Base-by-base conservation (phyloP, 306 rosid species). In the Casuarina cunninghamiana region DNA sequence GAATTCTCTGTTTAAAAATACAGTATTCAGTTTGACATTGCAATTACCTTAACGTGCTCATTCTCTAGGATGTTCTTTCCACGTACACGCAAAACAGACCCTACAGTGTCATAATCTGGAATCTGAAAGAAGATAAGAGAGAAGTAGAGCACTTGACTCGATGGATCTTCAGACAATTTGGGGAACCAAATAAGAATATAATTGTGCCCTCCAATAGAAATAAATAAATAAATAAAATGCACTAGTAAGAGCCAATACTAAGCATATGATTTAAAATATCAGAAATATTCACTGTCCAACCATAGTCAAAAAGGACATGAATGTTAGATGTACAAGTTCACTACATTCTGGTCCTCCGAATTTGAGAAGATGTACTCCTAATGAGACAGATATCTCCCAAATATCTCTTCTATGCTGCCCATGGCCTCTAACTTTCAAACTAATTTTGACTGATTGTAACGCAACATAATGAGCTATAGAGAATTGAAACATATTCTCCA, bases 61-160 rank as follows among this genome's bases (percentile, higher is more conserved):
- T 95, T 95, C 89, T 91, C 97, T 35, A 91, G 48, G 67, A 90
- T 81, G 77, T 95, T 95, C 85, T 86, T 95, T 53, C 99, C 99
- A 15, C 99, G 97, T 70, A 95, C 70, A 50, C 97, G 97, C 79
- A 95, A 87, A 75, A 95, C 38, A 71, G 90, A 76, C 38, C 97
- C 97, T 66, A 88, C 90, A 76, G 91, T 90, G 78, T 95, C 99
- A 87, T 93, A 95, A 85, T 95, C 99, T 69, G 92, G 90, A 85
- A 90, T 82, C 99, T 95, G 71, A 70, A 69, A n/a, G 60, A 69
- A 84, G 72, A 5, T 10, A 38, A 69, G 11, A 49, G 60, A 60
- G 53, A 32, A 67, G 26, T 7, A 62, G 21, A 21, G 71, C 7
- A 75, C 8, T n/a, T 6, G 42, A 71, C 3, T 39, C 68, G 48